Evolutionary conservation across 2,329 filamentous ascomycete species (phyloP).

Genomic region (Ustulina deusta): DNA sequence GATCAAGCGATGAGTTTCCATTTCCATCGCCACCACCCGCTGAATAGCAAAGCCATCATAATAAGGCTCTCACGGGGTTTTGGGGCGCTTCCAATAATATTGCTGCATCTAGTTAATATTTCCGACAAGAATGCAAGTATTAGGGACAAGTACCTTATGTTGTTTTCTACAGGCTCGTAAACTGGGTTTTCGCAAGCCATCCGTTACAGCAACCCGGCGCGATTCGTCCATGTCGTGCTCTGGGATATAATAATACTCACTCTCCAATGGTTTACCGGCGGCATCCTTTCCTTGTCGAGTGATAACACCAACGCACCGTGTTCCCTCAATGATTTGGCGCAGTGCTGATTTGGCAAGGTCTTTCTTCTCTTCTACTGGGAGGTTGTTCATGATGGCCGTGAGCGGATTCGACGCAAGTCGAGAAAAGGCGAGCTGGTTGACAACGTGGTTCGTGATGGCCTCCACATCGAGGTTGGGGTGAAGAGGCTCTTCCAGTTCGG

Average conservation of each 20-base stretch:
- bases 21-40: conserved; percentile 5
- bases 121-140: conserved; percentile 25
- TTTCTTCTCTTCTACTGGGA: conserved; percentile 75
- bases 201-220: conserved; percentile 83
- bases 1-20: conserved; percentile 1
- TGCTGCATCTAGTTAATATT: conserved; percentile 60
- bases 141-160: conserved; percentile 80
- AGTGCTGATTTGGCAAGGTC: conserved; percentile 73
- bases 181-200: conserved; percentile 88
- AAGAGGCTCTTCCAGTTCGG: conserved; percentile 48
- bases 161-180: conserved; percentile 91
- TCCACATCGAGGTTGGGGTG: conserved; percentile 53
- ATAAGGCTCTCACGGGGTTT: conserved; percentile 62
- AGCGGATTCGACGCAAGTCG: conserved; percentile 91
- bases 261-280: conserved; percentile 91
- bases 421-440: conserved; percentile 96
- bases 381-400: conserved; percentile 87
- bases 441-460: conserved; percentile 82
- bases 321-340: conserved; percentile 77
- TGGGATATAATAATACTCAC: conserved; percentile 96
- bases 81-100: conserved; percentile 77
- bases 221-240: conserved; percentile 85
- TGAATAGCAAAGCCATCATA: background rate
- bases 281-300: conserved; percentile 93
- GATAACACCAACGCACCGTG: conserved; percentile 88